A percentile compares a stretch with the other conserved stretches of the same genome.
Conservation (phyloP, 257 asterid genomes). For the Orobanche coerulescens region DNA sequence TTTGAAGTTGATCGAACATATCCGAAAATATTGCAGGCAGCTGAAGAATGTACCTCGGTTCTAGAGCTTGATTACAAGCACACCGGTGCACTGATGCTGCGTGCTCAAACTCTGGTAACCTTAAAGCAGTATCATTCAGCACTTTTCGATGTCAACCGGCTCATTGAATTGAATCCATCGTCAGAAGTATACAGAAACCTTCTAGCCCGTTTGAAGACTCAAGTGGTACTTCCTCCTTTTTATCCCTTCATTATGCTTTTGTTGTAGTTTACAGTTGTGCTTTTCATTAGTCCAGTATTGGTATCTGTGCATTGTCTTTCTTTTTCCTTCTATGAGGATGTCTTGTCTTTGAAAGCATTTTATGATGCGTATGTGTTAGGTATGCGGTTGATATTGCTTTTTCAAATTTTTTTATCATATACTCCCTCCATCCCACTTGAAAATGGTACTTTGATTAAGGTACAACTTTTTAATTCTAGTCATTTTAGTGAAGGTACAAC, state of each 20-base stretch:
- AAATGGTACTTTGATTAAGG: no score
- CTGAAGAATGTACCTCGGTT: slow-evolving; percentile 95
- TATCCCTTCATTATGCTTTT: slow-evolving; percentile 7
- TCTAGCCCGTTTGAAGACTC: slow-evolving; percentile 71
- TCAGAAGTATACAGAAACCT: slow-evolving; percentile 80
- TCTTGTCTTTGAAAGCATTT: background rate
- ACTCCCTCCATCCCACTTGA: no score
- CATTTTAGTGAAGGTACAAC: no score
- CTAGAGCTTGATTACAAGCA: slow-evolving; percentile 88
- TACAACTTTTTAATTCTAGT: no score
- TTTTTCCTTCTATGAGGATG: background rate
- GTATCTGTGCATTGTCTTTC: background rate
- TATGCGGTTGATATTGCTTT: background rate
- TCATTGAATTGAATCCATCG: slow-evolving; percentile 79
- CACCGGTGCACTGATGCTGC: slow-evolving; percentile 94
- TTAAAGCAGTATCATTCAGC: slow-evolving; percentile 88
- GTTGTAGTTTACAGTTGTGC: slow-evolving; percentile 7
- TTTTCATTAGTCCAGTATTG: background rate
- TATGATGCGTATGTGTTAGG: background rate
- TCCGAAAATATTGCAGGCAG: slow-evolving; percentile 54
- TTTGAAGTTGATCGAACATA: background rate
- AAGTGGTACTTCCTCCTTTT: slow-evolving; percentile 48
- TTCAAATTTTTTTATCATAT: background rate
- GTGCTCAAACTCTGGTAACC: slow-evolving; percentile 94
- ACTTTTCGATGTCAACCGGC: slow-evolving; percentile 85